Base-by-base conservation (phyloP, 345 rosid species). In the Pugionium dolabratum region DNA sequence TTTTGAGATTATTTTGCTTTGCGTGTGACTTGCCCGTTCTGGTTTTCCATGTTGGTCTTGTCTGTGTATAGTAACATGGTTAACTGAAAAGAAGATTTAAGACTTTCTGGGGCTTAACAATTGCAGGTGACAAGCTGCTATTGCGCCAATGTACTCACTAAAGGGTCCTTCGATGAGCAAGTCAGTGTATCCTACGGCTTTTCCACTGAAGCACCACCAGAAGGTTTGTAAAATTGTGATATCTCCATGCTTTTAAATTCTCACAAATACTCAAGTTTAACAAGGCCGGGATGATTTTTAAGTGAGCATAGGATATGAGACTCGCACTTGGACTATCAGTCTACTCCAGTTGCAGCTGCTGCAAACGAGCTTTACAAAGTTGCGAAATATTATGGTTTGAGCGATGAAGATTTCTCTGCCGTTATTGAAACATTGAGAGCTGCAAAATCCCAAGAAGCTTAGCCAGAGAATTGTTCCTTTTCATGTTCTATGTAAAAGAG, bases 151-250 rank as follows among this genome's bases (percentile, higher is more conserved):
- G 97, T 92, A 81, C 84, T 75, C 87, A 1, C 65, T 92, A 37
- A 89, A 92, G 75, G 98, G 98, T 59, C 93, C 98, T 29, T 78
- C 90, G 0, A 92, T 92, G 96, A 79, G 81, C 68, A 80, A 87
- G 71, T 83, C 97, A 25, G 72, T 69, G 10, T 92, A 89, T 69
- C 88, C 96, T 1, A 82, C 98, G 0, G 93, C 98, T 4, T 89
- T 92, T 54, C 98, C 98, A 28, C 73, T 92, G 52, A 92, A 89
- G 77, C 98, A 87, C 74, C 98, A 92, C 72, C 98, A 92, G 76
- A 92, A 92, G 98, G 98, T 92, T 66, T 35, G 80, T 56, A 52
- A 30, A 52, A 3, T 0, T 60, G 44, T 60, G 68, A 11, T 44
- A 41, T 48, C 34, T 67, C 43, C 45, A 18, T 47, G 40, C 44